Evolutionary conservation across 805 yeast species (phyloP).

Genomic region (Blastobotrys peoriensis): DNA sequence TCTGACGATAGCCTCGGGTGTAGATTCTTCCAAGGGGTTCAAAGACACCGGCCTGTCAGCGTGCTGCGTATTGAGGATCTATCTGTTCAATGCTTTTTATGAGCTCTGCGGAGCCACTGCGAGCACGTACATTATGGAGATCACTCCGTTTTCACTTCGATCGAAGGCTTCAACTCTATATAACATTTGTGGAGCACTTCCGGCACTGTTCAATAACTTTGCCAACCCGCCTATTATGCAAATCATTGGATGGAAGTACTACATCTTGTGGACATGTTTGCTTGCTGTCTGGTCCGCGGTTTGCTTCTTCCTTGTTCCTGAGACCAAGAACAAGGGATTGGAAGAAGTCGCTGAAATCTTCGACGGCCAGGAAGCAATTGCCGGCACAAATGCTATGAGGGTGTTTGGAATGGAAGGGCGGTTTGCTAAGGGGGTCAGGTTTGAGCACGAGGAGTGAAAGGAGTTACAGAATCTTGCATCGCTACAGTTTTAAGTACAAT

Average conservation of each 20-base stretch:
- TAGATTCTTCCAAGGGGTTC: slow-evolving; percentile 38
- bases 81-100: slow-evolving; percentile 26
- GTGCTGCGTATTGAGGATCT: slow-evolving; percentile 47
- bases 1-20: too few species aligned
- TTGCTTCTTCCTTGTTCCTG: slow-evolving; percentile 35
- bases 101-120: slow-evolving; percentile 10
- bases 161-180: slow-evolving; percentile 37
- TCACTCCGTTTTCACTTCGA: slow-evolving; percentile 28
- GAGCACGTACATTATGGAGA: slow-evolving; percentile 22
- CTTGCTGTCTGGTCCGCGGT: slow-evolving; percentile 31
- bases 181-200: slow-evolving; percentile 17
- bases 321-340: slow-evolving; percentile 39
- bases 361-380: slow-evolving; percentile 5
- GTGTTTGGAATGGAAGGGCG: background rate
- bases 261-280: slow-evolving; percentile 37
- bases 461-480: too few species aligned
- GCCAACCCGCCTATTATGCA: slow-evolving; percentile 38
- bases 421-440: slow-evolving; percentile 1
- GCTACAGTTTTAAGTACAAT: too few species aligned
- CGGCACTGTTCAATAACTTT: slow-evolving; percentile 26
- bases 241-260: slow-evolving; percentile 39
- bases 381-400: background rate
- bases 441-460: too few species aligned
- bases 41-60: slow-evolving; percentile 36
- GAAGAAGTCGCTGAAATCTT: slow-evolving; percentile 40